phyloP scores from a whole-genome alignment of 2,329 filamentous ascomycete species.

The Sporothrix euskadiensis region DNA sequence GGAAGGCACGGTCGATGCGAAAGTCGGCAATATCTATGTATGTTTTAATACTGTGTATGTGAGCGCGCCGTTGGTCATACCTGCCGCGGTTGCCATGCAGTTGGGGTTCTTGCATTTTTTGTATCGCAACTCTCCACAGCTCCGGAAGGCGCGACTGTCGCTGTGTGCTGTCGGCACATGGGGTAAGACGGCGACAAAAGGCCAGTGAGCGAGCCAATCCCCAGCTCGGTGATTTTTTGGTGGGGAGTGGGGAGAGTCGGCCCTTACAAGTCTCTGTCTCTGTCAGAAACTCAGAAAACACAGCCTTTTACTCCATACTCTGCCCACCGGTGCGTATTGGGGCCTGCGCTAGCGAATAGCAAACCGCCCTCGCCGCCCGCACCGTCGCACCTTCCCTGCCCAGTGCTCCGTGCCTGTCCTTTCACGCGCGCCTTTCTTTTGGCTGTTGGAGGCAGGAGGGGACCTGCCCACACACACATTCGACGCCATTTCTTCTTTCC shows the following conservation, averaged over 20 bases:
- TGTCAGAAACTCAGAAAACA: neutral
- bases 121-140: neutral
- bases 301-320: neutral
- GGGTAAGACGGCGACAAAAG: neutral
- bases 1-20: slow-evolving; percentile 20
- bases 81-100: slow-evolving; percentile 4
- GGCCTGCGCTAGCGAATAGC: neutral
- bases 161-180: slow-evolving; percentile 16
- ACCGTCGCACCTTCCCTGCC: neutral
- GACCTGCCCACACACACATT: slow-evolving; percentile 4
- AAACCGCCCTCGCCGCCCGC: neutral
- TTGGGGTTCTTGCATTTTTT: neutral
- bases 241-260: slow-evolving; percentile 18
- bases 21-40: neutral
- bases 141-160: neutral
- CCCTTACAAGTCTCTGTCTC: too few species aligned
- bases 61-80: neutral
- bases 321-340: neutral
- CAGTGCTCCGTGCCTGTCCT: neutral
- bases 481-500: slow-evolving; percentile 20
- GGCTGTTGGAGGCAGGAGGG: neutral
- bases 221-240: slow-evolving; percentile 15
- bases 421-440: slow-evolving; percentile 8
- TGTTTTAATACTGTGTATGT: neutral
- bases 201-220: neutral